Base-by-base conservation (phyloP, 2,329 filamentous ascomycete species). In the Penicillium aurantiogriseum region DNA sequence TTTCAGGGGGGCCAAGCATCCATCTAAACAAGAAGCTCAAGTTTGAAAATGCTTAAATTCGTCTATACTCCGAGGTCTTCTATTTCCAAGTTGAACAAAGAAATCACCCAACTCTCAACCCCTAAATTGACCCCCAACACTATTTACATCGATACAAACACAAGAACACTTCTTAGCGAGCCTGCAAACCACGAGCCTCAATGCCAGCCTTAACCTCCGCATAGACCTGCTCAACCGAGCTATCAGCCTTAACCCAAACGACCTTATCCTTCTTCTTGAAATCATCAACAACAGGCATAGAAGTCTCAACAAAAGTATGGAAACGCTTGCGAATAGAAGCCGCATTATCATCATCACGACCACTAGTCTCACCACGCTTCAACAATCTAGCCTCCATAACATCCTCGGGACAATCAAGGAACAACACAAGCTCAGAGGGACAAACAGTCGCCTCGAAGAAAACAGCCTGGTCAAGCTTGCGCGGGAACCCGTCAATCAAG, bases 321-420 rank as follows among this genome's bases (percentile, higher is more conserved):
- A 99, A 99, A 56, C 94, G 85, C 87, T 99, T 99, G 80, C 90
- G 88, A 75, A 97, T 99, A 70, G 88, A 92, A 78, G 96, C 94
- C 55, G 87, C 88, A 74, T 99, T 99, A 79, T 99, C 94, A 76
- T 99, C 94, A 50, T 88, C 81, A 63, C 94, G 84, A 42, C 94
- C 94, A 71, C 89, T 92, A 17, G 93, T 97, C 86, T 96, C 90
- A 61, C 93, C 94, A 50, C 93, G 85, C 80, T 96, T 88, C 64
- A 97, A 78, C 64, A 99, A 79, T 31, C 93, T 84, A 70, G 83
- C 77, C 80, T 93, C 84, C 91, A 99, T 94, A 69, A 91, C 88
- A 51, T 86, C 83, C 81, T 97, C 94, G 7, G 92, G 88, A 72
- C 92, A 96, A 77, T 96, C 91, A 74, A 92, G 93, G 82, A 99